These are phyloP conservation scores for Eutrema heterophyllum DNA, from an alignment of 345 rosid species.

Conservation along the genomic window DNA sequence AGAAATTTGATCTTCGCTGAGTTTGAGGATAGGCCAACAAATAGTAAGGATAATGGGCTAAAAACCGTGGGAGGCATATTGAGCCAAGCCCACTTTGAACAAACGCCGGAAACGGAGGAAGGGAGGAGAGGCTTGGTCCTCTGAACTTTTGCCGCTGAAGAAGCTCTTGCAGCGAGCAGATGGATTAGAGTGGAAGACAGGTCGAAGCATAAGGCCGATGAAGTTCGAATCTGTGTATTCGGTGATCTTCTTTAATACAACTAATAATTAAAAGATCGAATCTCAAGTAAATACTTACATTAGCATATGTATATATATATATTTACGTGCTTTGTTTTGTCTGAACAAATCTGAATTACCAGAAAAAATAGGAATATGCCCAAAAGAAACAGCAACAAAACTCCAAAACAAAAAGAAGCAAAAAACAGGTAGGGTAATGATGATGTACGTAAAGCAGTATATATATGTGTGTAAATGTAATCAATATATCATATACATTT, in stretches of 20 bases:
- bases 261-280: not conserved
- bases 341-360: constrained; percentile 19
- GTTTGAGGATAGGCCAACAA: too few species aligned
- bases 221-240: too few species aligned
- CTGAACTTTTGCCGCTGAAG: too few species aligned
- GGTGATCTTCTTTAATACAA: constrained; percentile 20
- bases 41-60: too few species aligned
- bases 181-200: too few species aligned
- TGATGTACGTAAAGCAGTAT: constrained; percentile 23
- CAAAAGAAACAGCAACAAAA: constrained; percentile 25
- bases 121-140: too few species aligned
- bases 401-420: constrained; percentile 18
- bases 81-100: too few species aligned
- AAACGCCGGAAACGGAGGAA: too few species aligned
- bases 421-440: constrained; percentile 35
- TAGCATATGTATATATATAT: not conserved
- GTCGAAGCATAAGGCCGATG: too few species aligned
- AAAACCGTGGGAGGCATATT: too few species aligned
- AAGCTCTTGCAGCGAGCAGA: too few species aligned
- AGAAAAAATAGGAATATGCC: constrained; percentile 21
- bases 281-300: not conserved
- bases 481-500: not conserved
- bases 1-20: too few species aligned
- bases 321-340: constrained; percentile 1
- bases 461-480: not conserved